phyloP scores from a whole-genome alignment of 2,329 filamentous ascomycete species.

The Fusarium protoensiforme region DNA sequence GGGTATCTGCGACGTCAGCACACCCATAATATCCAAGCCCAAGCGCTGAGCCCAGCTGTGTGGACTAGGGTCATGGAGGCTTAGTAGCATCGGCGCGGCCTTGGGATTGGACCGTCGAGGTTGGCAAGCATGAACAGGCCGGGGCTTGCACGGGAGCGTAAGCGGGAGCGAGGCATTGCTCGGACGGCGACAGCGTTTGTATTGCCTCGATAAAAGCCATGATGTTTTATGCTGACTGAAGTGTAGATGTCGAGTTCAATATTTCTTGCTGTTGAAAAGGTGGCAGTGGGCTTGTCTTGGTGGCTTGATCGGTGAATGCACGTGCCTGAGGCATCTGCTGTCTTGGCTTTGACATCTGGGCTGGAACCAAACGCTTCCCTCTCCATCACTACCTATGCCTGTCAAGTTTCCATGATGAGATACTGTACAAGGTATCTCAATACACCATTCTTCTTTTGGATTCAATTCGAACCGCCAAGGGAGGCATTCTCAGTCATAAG shows the following conservation, averaged over 20 bases:
- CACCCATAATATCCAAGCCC: constrained; percentile 4
- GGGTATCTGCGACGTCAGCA: constrained; percentile 33
- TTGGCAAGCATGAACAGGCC: background rate
- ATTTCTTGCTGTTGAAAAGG: background rate
- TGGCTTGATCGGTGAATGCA: background rate
- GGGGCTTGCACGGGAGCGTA: background rate
- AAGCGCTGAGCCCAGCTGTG: background rate
- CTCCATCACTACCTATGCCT: background rate
- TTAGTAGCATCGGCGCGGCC: constrained; percentile 10
- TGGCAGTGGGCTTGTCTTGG: background rate
- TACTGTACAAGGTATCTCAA: background rate
- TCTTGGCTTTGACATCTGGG: background rate
- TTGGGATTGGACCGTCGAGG: background rate
- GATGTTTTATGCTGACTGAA: background rate
- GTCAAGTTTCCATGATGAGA: background rate
- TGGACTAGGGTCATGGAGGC: constrained; percentile 20
- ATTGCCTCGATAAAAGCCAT: background rate
- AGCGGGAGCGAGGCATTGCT: background rate
- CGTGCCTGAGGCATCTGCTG: background rate
- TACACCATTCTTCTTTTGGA: background rate
- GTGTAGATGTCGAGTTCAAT: background rate
- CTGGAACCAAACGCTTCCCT: background rate
- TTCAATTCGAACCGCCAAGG: background rate
- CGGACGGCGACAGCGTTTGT: background rate
- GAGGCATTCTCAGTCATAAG: background rate